Percentiles rank a stretch among this genome's conserved stretches.
These are phyloP conservation scores for Phytophthora uliginosa DNA, from an alignment of 352 stramenopile genomes.

Conservation along the genomic window DNA sequence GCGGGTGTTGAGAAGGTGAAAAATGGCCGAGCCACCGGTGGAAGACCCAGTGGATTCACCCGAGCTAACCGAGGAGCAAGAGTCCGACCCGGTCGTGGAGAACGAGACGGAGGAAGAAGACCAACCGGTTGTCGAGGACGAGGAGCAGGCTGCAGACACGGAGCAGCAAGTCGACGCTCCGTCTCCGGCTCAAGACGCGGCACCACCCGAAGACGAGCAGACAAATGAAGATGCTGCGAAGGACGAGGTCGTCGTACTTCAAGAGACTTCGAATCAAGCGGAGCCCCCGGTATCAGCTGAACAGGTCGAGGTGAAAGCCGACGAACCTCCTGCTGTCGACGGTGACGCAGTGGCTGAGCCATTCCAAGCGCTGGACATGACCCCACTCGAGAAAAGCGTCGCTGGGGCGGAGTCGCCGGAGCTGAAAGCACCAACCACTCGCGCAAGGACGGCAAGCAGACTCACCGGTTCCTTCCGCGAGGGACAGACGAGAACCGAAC, in stretches of 20 bases:
- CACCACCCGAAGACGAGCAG: not conserved
- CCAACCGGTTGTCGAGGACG: not conserved
- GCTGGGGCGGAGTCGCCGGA: not conserved
- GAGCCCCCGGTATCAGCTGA: constrained; percentile 7
- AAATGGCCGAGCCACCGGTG: constrained; percentile 6
- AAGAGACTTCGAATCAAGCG: constrained; percentile 7
- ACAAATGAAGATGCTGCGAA: not conserved
- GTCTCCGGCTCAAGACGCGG: not conserved
- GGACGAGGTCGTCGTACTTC: not conserved
- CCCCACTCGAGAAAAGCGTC: constrained; percentile 17
- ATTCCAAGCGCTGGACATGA: constrained; percentile 31
- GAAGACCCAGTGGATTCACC: not conserved
- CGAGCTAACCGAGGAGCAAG: not conserved
- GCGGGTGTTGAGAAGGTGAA: constrained; percentile 1
- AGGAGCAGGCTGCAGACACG: not conserved
- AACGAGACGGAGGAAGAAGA: constrained; percentile 10
- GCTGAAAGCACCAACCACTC: constrained; percentile 1
- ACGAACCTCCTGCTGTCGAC: not conserved
- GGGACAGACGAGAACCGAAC: constrained; percentile 20
- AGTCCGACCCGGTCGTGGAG: not conserved
- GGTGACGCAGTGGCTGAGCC: not conserved
- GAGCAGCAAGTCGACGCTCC: not conserved
- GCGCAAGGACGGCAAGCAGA: constrained; percentile 9
- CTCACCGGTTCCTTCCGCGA: constrained; percentile 15
- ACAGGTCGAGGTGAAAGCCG: constrained; percentile 5